Evolutionary conservation across 2,329 filamentous ascomycete species (phyloP).

Genomic region (Sporothrix protearum): DNA sequence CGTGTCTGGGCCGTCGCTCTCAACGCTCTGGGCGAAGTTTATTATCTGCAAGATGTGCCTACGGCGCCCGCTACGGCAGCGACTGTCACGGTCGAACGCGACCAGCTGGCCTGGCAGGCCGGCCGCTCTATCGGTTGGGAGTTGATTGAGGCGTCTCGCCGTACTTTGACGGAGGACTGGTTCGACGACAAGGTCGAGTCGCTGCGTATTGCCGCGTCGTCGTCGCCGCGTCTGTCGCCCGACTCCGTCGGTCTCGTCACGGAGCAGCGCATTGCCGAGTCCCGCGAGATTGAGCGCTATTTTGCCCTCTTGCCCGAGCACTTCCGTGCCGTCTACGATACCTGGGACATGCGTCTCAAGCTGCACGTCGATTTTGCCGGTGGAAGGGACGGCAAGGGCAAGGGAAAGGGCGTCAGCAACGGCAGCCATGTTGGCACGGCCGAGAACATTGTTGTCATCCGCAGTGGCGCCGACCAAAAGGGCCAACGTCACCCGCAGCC

Average conservation of each 20-base stretch:
- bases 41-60: constrained; percentile 73
- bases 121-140: constrained; percentile 79
- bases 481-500: constrained; percentile 44
- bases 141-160: constrained; percentile 71
- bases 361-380: constrained; percentile 86
- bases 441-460: constrained; percentile 71
- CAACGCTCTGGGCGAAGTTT: constrained; percentile 90
- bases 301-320: constrained; percentile 68
- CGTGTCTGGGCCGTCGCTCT: constrained; percentile 89
- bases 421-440: constrained; percentile 48
- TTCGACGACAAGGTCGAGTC: constrained; percentile 60
- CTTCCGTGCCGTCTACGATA: constrained; percentile 72
- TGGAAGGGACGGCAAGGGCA: constrained; percentile 43
- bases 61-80: constrained; percentile 45
- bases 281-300: constrained; percentile 75
- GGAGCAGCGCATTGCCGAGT: constrained; percentile 71
- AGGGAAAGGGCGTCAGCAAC: constrained; percentile 47
- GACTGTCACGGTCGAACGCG: constrained; percentile 29
- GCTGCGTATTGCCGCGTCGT: constrained; percentile 69
- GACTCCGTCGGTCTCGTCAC: constrained; percentile 67
- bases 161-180: constrained; percentile 67
- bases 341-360: constrained; percentile 87
- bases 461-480: constrained; percentile 54
- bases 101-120: constrained; percentile 72
- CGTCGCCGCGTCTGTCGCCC: constrained; percentile 66